These are phyloP conservation scores for Tolypocladium ovalisporum DNA, from an alignment of 2,329 filamentous ascomycete species.

Conservation along the genomic window DNA sequence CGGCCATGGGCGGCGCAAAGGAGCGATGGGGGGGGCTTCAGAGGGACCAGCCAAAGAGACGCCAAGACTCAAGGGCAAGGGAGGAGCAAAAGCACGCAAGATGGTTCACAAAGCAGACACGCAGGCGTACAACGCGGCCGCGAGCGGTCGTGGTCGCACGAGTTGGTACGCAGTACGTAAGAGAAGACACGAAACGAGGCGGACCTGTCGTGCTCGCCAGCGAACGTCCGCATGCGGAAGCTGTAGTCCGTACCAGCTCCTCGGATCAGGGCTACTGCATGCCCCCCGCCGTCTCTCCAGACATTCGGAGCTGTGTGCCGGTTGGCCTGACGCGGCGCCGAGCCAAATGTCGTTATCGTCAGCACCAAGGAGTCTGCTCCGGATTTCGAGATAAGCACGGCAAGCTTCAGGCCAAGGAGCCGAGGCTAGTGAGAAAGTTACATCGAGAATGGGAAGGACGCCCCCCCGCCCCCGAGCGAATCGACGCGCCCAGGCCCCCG, in stretches of 20 bases:
- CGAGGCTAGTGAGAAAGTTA: background rate
- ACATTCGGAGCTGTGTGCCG: background rate
- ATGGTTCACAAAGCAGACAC: background rate
- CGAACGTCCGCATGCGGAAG: constrained; percentile 3
- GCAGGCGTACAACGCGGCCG: background rate
- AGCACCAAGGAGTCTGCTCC: background rate
- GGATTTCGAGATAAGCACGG: background rate
- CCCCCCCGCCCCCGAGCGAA: background rate
- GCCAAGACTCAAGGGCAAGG: background rate
- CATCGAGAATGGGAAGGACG: background rate
- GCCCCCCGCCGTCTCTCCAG: background rate
- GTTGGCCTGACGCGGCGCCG: background rate
- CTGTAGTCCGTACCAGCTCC: constrained; percentile 1
- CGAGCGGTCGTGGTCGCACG: background rate
- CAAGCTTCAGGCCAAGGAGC: background rate
- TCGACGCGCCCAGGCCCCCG: background rate
- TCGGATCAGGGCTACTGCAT: constrained; percentile 3
- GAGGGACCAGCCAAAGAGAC: background rate
- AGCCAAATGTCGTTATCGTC: background rate
- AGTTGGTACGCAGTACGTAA: background rate
- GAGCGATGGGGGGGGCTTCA: background rate
- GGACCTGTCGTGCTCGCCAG: background rate
- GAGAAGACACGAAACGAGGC: background rate
- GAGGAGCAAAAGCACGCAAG: background rate
- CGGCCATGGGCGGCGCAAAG: background rate